Evolutionary conservation across 306 rosid genomes (phyloP).

Genomic region (Arachis stenosperma): DNA sequence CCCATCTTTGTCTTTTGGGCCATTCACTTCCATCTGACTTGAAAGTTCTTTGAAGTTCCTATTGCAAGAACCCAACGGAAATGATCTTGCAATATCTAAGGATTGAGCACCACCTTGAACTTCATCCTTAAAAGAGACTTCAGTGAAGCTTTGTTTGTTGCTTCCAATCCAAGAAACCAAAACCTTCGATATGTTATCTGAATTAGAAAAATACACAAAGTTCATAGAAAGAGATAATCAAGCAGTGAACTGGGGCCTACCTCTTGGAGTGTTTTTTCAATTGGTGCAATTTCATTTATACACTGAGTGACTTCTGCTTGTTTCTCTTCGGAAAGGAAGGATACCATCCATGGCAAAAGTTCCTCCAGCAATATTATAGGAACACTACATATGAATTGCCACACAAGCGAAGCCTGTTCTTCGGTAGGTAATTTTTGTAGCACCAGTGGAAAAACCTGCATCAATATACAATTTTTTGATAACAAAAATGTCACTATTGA

Average conservation of each 20-base stretch:
- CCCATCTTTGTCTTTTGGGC: constrained; percentile 49
- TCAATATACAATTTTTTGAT: constrained; percentile 21
- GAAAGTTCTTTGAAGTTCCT: constrained; percentile 46
- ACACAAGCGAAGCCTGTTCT: constrained; percentile 85
- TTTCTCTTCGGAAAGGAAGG: constrained; percentile 69
- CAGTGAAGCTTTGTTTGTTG: constrained; percentile 37
- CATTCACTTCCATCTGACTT: constrained; percentile 34
- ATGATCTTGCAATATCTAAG: constrained; percentile 42
- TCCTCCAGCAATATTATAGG: constrained; percentile 78
- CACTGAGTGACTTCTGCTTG: constrained; percentile 61
- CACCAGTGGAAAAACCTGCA: constrained; percentile 86
- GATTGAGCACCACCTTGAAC: constrained; percentile 46
- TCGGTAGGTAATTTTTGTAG: constrained; percentile 60
- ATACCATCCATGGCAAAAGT: constrained; percentile 67
- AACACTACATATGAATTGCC: constrained; percentile 87
- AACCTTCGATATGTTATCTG: constrained; percentile 60
- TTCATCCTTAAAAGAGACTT: constrained; percentile 38
- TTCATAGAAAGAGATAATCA: constrained; percentile 5
- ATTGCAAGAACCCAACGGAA: constrained; percentile 46
- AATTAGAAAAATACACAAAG: constrained; percentile 38
- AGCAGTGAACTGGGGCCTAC: constrained; percentile 48
- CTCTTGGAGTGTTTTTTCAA: constrained; percentile 76
- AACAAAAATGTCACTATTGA: constrained; percentile 18
- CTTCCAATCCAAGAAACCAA: constrained; percentile 71
- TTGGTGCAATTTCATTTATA: constrained; percentile 64